Evolutionary conservation across 176 grass and related monocot species (phyloP), one percentile per base, ranked within the genome.

Genomic region (Musa beccarii): DNA sequence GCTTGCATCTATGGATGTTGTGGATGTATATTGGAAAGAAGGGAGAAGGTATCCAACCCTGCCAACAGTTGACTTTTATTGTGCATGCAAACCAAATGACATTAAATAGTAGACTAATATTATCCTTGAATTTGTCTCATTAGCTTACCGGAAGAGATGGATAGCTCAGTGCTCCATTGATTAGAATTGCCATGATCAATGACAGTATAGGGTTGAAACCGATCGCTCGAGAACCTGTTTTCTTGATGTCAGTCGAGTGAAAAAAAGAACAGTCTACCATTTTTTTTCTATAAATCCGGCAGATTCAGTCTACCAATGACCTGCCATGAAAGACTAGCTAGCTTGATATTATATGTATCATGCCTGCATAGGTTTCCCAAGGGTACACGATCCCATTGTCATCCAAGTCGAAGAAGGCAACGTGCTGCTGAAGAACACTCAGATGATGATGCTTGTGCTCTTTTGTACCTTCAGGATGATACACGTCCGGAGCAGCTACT

Each of bases 351-450:
- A 9, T 43, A 71, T 49, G 20, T 19, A 61, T 71, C 10, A 22
- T 65, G 86, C 93, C 93, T 29, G 57, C 52, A 72, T 90, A 92
- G 8, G 94, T 97, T 59, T 97, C 94, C 94, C 90, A 84, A 0
- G 94, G 94, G 54, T 97, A 93, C 65, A 97, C 90, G 72, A 93
- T 85, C 56, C 93, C 88, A 72, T 97, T 69, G 71, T 80, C 79
- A 74, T 97, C 80, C 28, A 81, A 83, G 82, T 97, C 94, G 65
- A 97, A 93, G 86, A 97, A 93, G 61, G 90, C 78, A 53, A 90
- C 94, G 69, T 97, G 94, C 76, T 91, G 93, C 87, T 97, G 94
- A 71, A 97, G 54, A 29, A 92, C 90, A 67, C 90, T 97, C 79
- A 91, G 76, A 22, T 83, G 81, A 63, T 97, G 56, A 74, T 93